Evolutionary conservation across 2,329 filamentous ascomycete species (phyloP).

Genomic region (Pestalotiopsis sp.): DNA sequence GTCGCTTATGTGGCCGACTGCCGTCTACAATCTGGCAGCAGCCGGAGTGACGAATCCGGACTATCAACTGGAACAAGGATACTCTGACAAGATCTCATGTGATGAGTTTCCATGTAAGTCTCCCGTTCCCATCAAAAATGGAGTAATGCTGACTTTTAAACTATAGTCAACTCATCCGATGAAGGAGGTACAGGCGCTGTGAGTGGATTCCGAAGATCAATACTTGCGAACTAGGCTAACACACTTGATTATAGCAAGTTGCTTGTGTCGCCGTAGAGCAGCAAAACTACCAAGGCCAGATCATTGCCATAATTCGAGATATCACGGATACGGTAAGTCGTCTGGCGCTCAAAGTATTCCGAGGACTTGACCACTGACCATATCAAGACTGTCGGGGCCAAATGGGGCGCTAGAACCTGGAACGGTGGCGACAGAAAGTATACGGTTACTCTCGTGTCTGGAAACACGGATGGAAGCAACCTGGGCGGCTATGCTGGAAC

Average conservation of each 20-base stretch:
- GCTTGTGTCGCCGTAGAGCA: not conserved
- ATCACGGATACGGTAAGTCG: not conserved
- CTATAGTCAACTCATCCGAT: not conserved
- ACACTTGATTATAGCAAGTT: not conserved
- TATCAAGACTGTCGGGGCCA: not conserved
- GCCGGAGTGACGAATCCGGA: not conserved
- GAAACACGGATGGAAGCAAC: not conserved
- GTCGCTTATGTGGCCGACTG: not conserved
- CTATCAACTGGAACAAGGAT: not conserved
- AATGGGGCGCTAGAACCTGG: not conserved
- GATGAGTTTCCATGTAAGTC: conserved; percentile 4
- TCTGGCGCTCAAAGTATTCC: not conserved
- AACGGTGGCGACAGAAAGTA: not conserved
- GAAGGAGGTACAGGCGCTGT: not conserved
- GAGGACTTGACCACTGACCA: not conserved
- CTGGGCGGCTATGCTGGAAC: not conserved
- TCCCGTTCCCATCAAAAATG: not conserved
- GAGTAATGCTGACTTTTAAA: not conserved
- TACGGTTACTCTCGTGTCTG: not conserved
- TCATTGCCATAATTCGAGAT: not conserved
- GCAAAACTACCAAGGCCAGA: not conserved
- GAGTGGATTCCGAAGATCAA: not conserved
- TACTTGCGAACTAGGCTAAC: not conserved
- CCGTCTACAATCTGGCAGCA: not conserved
- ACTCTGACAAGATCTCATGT: not conserved